Evolutionary conservation across 495 filamentous ascomycete species (phyloP), one percentile per base, ranked within the genome.

Genomic region (Penicillium lividum): DNA sequence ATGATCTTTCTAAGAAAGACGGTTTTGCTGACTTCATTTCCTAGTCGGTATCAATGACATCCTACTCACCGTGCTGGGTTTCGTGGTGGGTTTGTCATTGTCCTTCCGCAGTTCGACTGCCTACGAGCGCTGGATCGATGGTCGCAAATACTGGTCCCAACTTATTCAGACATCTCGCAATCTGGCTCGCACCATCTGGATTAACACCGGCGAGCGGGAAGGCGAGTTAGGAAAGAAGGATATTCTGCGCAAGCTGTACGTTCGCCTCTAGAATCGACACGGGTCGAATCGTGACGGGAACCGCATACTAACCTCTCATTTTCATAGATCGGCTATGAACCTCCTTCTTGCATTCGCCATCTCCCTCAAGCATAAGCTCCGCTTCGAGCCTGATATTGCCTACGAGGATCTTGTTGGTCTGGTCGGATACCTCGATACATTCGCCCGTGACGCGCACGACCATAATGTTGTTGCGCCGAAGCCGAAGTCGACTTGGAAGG

Each of bases 51-150:
- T 94, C 30, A 80, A 82, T 58, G 84, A 80, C 22, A 80, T 92
- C 53, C 80, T 96, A 8, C 81, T 96, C 34, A 95, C 90, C 15
- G 87, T 95, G 11, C 84, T 90, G 29, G 91, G 91, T 87, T 94
- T 96, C 79, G 90, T 95, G 59, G 89, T 96, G 62, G 89, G 88
- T 80, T 72, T 95, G 67, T 82, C 89, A 1, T 77, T 96, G 59
- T 91, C 88, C 16, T 94, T 96, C 77, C 86, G 91, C 51, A 90
- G 84, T 61, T 89, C 89, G 1, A 92, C 90, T 13, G 91, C 91
- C 5, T 96, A 96, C 65, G 91, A 95, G 69, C 86, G 89, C 68
- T 89, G 88, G 70, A 80, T 80, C 43, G 88, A 96, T 57, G 89
- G 88, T 22, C 80, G 90, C 27, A 86, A 86, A 57, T 89, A 86